Base-by-base conservation (phyloP, 257 asterid genomes). In the Leptodermis oblonga region DNA sequence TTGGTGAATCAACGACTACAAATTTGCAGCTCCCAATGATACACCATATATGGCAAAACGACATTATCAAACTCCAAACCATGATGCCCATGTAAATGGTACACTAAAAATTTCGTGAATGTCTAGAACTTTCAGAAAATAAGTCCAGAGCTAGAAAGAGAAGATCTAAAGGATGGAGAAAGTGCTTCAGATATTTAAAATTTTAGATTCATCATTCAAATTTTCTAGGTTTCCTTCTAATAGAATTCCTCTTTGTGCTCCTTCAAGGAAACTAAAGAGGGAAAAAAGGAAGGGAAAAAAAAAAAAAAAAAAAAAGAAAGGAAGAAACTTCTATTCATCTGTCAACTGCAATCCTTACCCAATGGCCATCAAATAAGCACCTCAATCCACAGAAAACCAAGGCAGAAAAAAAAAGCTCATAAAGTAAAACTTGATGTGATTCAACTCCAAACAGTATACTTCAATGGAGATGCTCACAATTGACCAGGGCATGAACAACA, bases 1-100 rank as follows among this genome's bases (percentile, higher is more conserved):
- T 63, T 13, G 51, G 73, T 58, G 73, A 64, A 46, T 64, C 55
- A 42, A 59, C 70, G 45, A 36, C 46, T 20, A 18, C 14, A 23
- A 26, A 20, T 12, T 65, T 28, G 39, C 45, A 36, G 4, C 54
- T 55, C 43, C 31, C 2, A 61, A 56, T 25, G 15, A 46, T 61
- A 15, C 11, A 45, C 6, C 34, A 45, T 7, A 48, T 13, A 13
- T 23, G 3, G 70, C 18, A 49, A 31, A 67, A 48, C 14, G 25
- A 67, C 31, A 67, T 11, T 22, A 10, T 7, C 46, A n/a, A 18
- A 54, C 20, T 46, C 13, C 39, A 65, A 65, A 46, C 15, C 2
- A n/a, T 46, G 28, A 67, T 23, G 6, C 25, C 20, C 11, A 66
- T 17, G n/a, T 36, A 48, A 48, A 66, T 0, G 61, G 31, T 49